Conservation (phyloP, 441 rosid genomes). For the Erodium texanum region DNA sequence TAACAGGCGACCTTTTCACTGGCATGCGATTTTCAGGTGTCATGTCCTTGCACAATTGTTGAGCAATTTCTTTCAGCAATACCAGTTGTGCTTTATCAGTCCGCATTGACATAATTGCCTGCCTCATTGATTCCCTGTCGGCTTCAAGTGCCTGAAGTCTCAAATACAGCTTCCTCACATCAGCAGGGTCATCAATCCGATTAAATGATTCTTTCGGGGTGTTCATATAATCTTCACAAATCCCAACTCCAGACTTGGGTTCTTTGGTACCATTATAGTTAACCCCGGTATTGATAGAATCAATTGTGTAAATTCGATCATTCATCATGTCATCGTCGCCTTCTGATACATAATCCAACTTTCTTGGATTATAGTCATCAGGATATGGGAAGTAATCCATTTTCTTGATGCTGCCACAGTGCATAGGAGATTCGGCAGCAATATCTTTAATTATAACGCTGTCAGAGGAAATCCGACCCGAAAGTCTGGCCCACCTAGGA, state of each 20-base stretch:
- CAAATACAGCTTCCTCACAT: conserved; percentile 64
- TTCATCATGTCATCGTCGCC: conserved; percentile 49
- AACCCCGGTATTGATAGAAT: conserved; percentile 49
- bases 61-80: conserved; percentile 89
- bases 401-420: conserved; percentile 42
- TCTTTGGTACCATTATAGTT: conserved; percentile 25
- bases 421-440: conserved; percentile 44
- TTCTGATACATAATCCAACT: conserved; percentile 43
- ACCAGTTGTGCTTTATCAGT: conserved; percentile 87
- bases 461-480: conserved; percentile 46
- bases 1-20: conserved; percentile 39
- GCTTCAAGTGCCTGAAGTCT: conserved; percentile 97
- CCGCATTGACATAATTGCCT: conserved; percentile 84
- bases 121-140: conserved; percentile 97
- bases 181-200: conserved; percentile 65
- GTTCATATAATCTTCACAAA: conserved; percentile 34
- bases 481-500: conserved; percentile 54
- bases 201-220: conserved; percentile 40
- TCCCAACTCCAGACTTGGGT: conserved; percentile 40
- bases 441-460: conserved; percentile 43
- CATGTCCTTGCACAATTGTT: conserved; percentile 67
- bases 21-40: conserved; percentile 49
- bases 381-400: conserved; percentile 32
- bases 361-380: conserved; percentile 32
- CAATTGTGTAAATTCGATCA: conserved; percentile 88